Evolutionary conservation across 2,329 filamentous ascomycete species (phyloP).

Genomic region (Neonectria hederae): DNA sequence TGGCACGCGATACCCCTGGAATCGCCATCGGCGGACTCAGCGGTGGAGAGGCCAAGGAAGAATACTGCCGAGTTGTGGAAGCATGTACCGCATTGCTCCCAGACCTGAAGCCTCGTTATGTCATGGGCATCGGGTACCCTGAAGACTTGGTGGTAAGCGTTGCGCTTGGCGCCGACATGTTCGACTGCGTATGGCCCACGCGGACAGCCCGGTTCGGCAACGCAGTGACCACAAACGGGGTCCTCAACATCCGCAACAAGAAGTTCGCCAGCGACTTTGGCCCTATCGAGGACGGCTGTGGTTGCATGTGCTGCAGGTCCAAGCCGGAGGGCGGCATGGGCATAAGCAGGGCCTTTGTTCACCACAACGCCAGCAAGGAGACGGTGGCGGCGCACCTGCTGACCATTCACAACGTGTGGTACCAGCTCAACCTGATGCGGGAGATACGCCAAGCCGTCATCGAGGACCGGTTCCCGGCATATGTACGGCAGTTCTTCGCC

Average conservation of each 20-base stretch:
- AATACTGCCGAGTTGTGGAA: constrained; percentile 90
- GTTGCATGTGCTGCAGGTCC: constrained; percentile 79
- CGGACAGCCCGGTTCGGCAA: constrained; percentile 96
- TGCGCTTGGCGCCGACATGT: constrained; percentile 97
- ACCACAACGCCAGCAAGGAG: constrained; percentile 93
- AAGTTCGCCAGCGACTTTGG: constrained; percentile 81
- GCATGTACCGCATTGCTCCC: constrained; percentile 88
- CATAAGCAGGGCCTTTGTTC: constrained; percentile 87
- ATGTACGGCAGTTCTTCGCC: constrained; percentile 80
- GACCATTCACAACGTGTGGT: constrained; percentile 96
- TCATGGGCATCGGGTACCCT: constrained; percentile 98
- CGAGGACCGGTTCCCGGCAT: constrained; percentile 81
- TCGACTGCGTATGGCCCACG: constrained; percentile 99
- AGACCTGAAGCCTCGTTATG: constrained; percentile 93
- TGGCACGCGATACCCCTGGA: constrained; percentile 88
- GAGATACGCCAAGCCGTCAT: constrained; percentile 79
- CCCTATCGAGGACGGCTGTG: constrained; percentile 84
- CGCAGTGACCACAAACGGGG: constrained; percentile 82
- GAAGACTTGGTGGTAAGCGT: constrained; percentile 95
- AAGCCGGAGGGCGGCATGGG: constrained; percentile 75
- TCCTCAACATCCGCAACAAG: constrained; percentile 85
- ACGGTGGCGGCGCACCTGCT: constrained; percentile 87
- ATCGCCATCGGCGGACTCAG: constrained; percentile 96
- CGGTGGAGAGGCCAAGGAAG: constrained; percentile 91
- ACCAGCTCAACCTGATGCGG: constrained; percentile 86